Conservation (phyloP, 2,329 filamentous ascomycete genomes). For the Lecanicillium sp. region DNA sequence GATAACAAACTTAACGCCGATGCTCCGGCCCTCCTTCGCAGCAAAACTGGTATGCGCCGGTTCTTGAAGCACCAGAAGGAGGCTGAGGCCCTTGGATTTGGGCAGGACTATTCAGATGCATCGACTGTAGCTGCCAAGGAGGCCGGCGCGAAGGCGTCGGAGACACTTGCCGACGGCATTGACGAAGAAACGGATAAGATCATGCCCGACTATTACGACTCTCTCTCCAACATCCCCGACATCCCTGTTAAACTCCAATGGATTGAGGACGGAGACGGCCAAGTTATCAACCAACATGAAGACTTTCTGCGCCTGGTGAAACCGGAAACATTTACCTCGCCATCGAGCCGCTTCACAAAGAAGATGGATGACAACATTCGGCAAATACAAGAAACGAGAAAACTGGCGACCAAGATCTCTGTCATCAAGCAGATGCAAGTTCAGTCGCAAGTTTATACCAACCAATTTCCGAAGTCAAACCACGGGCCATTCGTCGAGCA, state of each 20-base stretch:
- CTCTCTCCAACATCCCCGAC: constrained; percentile 78
- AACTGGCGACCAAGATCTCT: constrained; percentile 91
- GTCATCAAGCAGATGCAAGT: constrained; percentile 99
- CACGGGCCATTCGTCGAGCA: constrained; percentile 81
- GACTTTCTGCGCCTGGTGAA: constrained; percentile 77
- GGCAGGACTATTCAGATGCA: constrained; percentile 34
- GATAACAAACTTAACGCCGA: constrained; percentile 79
- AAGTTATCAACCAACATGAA: constrained; percentile 81
- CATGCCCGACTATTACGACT: constrained; percentile 91
- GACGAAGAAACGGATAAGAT: constrained; percentile 79
- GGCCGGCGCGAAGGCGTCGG: constrained; percentile 44
- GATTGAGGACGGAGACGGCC: constrained; percentile 83
- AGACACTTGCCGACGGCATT: constrained; percentile 91
- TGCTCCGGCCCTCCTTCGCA: constrained; percentile 79
- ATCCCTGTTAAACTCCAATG: constrained; percentile 73
- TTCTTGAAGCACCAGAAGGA: constrained; percentile 76
- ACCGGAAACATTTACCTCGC: constrained; percentile 66
- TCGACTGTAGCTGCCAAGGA: constrained; percentile 39
- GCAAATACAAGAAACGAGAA: constrained; percentile 94
- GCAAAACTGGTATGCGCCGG: constrained; percentile 81
- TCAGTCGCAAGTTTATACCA: constrained; percentile 94
- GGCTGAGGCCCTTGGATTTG: constrained; percentile 45
- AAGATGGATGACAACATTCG: constrained; percentile 87
- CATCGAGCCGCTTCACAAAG: constrained; percentile 65
- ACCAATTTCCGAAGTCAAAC: constrained; percentile 96